Conservation (phyloP, 1,284 basidiomycete species). For the Coniophora puteana region DNA sequence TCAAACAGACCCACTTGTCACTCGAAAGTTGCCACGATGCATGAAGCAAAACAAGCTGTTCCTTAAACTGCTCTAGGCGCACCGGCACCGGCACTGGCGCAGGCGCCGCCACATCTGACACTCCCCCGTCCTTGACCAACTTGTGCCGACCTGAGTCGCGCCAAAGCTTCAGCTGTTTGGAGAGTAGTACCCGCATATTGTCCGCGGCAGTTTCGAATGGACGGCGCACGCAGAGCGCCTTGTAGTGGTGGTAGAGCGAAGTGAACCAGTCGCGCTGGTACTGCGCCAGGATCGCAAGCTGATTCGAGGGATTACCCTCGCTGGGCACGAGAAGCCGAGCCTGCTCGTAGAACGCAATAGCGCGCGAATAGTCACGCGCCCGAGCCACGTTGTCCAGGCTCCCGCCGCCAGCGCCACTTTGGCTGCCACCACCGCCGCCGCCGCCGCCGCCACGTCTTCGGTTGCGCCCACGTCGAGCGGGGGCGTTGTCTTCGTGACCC, state of each 20-base stretch:
- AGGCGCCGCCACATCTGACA: conserved; percentile 26
- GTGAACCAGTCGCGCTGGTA: conserved; percentile 82
- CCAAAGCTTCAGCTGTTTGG: conserved; percentile 62
- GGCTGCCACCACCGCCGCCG: conserved; percentile 41
- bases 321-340: conserved; percentile 80
- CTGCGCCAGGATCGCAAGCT: conserved; percentile 89
- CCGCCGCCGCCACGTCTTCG: conserved; percentile 40
- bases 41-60: conserved; percentile 70
- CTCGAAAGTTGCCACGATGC: conserved; percentile 62
- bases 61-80: conserved; percentile 62
- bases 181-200: conserved; percentile 76
- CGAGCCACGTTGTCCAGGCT: conserved; percentile 40
- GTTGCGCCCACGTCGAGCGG: conserved; percentile 38
- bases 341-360: conserved; percentile 80
- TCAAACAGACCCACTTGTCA: conserved; percentile 47
- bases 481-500: conserved; percentile 54
- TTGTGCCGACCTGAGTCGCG: no score
- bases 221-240: conserved; percentile 82
- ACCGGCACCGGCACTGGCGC: conserved; percentile 34
- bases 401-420: conserved; percentile 39
- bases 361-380: conserved; percentile 69
- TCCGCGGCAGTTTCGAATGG: conserved; percentile 87
- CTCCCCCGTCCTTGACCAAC: conserved; percentile 39
- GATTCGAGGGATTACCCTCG: conserved; percentile 88
- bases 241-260: conserved; percentile 85